Percentiles rank a stretch among this genome's conserved stretches.
Conservation (phyloP, 805 yeast species). For the Saccharomycopsis fibuligera region DNA sequence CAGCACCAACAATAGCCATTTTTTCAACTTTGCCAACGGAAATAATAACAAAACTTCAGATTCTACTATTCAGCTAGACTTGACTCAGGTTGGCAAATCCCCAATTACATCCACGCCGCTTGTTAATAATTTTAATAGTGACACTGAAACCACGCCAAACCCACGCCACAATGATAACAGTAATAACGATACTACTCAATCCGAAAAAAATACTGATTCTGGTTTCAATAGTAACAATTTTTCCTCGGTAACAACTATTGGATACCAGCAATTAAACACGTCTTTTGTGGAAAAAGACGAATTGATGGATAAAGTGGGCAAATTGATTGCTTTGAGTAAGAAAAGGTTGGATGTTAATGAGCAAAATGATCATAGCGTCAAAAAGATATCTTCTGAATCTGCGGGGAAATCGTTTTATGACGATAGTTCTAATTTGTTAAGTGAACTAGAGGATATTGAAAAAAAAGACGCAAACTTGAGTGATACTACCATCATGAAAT, state of each 20-base stretch:
- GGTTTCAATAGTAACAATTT: neutral
- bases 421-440: neutral
- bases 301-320: conserved; percentile 6
- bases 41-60: conserved; percentile 8
- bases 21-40: neutral
- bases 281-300: conserved; percentile 8
- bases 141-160: neutral
- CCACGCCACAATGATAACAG: too few species aligned
- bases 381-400: too few species aligned
- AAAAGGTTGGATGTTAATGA: conserved; percentile 1
- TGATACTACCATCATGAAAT: conserved; percentile 4
- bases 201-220: neutral
- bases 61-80: conserved; percentile 16
- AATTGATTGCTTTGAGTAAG: conserved; percentile 2
- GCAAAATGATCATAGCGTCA: neutral
- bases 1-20: neutral
- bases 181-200: neutral
- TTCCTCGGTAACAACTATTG: neutral
- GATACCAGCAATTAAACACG: too few species aligned
- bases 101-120: conserved; percentile 19
- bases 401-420: neutral
- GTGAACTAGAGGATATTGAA: neutral
- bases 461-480: neutral
- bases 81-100: conserved; percentile 10
- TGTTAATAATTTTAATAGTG: neutral